Percentiles rank a stretch among this genome's conserved stretches.
phyloP scores from a whole-genome alignment of 805 yeast species.

The Nakazawaea ernobii region DNA sequence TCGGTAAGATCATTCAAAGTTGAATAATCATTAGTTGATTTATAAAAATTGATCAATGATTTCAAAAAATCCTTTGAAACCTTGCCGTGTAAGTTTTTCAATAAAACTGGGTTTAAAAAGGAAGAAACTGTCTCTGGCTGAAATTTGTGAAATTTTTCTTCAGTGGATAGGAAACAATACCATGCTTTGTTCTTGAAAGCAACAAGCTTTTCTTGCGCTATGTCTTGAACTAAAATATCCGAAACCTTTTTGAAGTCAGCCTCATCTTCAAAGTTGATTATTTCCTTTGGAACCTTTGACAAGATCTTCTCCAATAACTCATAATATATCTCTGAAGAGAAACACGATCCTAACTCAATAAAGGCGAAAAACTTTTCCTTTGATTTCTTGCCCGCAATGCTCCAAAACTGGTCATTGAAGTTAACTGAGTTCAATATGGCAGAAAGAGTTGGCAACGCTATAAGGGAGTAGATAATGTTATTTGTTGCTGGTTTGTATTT shows the following conservation, averaged over 20 bases:
- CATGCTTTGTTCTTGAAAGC: conserved; percentile 21
- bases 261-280: neutral
- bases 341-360: conserved; percentile 47
- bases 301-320: conserved; percentile 18
- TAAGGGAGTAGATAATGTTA: conserved; percentile 36
- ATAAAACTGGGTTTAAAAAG: neutral
- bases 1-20: neutral
- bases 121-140: conserved; percentile 6
- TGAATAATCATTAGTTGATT: conserved; percentile 8
- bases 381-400: conserved; percentile 35
- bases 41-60: conserved; percentile 16
- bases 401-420: conserved; percentile 50
- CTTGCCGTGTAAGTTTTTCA: neutral
- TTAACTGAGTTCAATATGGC: conserved; percentile 37
- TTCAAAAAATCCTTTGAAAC: conserved; percentile 8
- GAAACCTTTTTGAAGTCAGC: conserved; percentile 11
- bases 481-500: conserved; percentile 28
- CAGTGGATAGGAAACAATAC: conserved; percentile 18
- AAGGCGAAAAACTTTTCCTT: conserved; percentile 39
- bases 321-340: conserved; percentile 48
- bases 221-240: conserved; percentile 15
- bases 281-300: conserved; percentile 9
- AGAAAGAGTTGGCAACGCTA: conserved; percentile 43
- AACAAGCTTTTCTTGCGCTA: conserved; percentile 18
- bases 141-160: conserved; percentile 7